Evolutionary conservation across 176 grass and related monocot species (phyloP), one percentile per base, ranked within the genome.

Genomic region (Eragrostis nindensis): DNA sequence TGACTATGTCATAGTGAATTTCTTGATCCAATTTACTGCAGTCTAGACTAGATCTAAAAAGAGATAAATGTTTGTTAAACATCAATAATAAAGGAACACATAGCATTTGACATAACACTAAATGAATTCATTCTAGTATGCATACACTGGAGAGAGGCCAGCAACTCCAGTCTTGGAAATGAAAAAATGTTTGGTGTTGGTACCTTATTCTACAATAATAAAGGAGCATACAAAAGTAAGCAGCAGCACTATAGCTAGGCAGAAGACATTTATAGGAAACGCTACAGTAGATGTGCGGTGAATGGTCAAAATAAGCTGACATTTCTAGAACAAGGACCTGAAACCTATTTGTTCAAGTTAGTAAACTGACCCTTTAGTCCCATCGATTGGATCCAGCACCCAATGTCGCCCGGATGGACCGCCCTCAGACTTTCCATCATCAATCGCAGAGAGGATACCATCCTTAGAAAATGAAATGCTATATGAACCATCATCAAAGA

Each of bases 331-430:
- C 1, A 66, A 84, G 46, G 47, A 69, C 62, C 1, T 62, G 17
- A 25, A 67, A 72, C 80, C 38, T 41, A 17, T 21, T 17, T 15
- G 16, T 67, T 25, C n/a, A 76, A 56, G 71, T 42, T 48, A 68
- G 17, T 77, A 63, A 80, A 77, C 83, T 84, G 73, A 98, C 95
- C 95, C 95, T 89, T 98, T 98, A 85, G 95, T 98, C 26, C 95
- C 95, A 89, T 98, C 95, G 5, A 98, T 98, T 42, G 95, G 95
- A 88, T 98, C 92, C 19, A 98, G 79, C 78, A 98, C 90, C 95
- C 95, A 98, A 73, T 98, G 95, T 53, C 84, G 73, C 27, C 92
- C 95, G 68, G 84, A 82, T 79, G 90, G 71, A 21, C 95, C 95
- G 45, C 95, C 95, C 61, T 93, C 71, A n/a, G 95, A 98, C 84